Conservation (phyloP, 2,329 filamentous ascomycete species). For the Ilyonectria destructans region DNA sequence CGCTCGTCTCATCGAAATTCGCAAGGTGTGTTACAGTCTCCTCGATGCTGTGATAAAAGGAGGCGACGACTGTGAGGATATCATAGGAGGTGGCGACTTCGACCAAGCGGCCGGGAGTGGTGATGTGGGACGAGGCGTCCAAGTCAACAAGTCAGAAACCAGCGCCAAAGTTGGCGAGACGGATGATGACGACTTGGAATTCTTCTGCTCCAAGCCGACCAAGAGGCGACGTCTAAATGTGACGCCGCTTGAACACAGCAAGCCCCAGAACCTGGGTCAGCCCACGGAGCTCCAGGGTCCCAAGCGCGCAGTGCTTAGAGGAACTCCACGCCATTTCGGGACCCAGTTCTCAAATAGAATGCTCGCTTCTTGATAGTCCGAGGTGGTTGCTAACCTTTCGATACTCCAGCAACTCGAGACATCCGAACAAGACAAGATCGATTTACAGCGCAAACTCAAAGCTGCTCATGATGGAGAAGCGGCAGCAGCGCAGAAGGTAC, state of each 20-base stretch:
- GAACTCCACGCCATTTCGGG: background rate
- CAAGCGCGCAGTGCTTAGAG: background rate
- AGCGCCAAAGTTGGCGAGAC: background rate
- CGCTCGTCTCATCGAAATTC: conserved; percentile 69
- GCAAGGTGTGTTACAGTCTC: conserved; percentile 67
- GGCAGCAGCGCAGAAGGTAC: conserved; percentile 68
- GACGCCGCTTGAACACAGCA: background rate
- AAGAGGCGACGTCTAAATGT: background rate
- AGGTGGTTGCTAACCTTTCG: conserved; percentile 36
- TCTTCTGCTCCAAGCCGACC: background rate
- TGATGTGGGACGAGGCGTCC: background rate
- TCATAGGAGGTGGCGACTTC: conserved; percentile 18
- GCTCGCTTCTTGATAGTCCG: background rate
- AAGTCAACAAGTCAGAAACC: background rate
- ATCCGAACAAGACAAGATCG: conserved; percentile 70
- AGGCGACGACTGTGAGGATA: background rate
- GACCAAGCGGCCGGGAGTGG: conserved; percentile 32
- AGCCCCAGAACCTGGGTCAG: background rate
- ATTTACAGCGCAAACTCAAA: conserved; percentile 71
- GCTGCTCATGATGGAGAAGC: conserved; percentile 66
- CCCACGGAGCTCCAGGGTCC: background rate
- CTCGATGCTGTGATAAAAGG: conserved; percentile 25
- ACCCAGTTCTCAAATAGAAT: conserved; percentile 8
- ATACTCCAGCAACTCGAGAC: conserved; percentile 70
- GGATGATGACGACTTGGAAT: background rate